A percentile compares a stretch with the other conserved stretches of the same genome.
These are phyloP conservation scores for Micromonas commoda DNA, from an alignment of 139 green algal genomes.

Conservation along the genomic window DNA sequence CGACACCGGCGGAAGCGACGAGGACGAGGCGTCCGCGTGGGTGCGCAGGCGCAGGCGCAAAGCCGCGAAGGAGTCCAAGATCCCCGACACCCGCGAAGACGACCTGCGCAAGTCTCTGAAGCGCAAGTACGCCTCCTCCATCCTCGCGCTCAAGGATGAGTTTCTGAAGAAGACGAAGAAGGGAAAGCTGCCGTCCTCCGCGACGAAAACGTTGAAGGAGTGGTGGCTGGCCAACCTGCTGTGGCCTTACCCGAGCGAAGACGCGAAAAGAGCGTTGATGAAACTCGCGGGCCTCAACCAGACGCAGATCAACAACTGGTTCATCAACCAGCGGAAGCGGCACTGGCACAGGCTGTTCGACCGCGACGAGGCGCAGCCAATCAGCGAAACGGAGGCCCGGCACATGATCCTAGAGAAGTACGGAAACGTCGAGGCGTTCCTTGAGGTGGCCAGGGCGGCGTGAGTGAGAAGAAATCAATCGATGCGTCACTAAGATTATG, in stretches of 20 bases:
- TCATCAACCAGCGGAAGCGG: conserved; percentile 48
- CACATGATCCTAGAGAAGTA: neutral
- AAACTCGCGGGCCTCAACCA: conserved; percentile 13
- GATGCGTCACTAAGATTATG: neutral
- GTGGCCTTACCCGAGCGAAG: conserved; percentile 33
- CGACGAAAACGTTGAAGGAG: conserved; percentile 12
- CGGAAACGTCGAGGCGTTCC: neutral
- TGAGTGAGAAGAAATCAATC: neutral
- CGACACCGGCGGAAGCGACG: neutral
- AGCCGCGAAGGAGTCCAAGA: too few species aligned
- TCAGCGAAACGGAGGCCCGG: neutral
- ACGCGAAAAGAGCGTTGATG: conserved; percentile 24
- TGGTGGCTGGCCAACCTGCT: conserved; percentile 30
- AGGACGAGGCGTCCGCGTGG: neutral
- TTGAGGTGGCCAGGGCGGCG: neutral
- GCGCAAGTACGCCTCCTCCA: neutral
- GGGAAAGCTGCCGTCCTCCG: conserved; percentile 29
- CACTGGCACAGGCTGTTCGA: conserved; percentile 38
- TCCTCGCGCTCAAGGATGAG: conserved; percentile 10
- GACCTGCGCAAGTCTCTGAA: neutral
- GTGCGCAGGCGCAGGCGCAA: neutral
- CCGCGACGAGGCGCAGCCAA: neutral
- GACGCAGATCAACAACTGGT: conserved; percentile 50
- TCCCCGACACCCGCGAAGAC: neutral
- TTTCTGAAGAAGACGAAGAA: conserved; percentile 34